Evolutionary conservation across 768 basidiomycete genomes (phyloP), one percentile per base, ranked within the genome.

Genomic region (Leccinum truebloodii): DNA sequence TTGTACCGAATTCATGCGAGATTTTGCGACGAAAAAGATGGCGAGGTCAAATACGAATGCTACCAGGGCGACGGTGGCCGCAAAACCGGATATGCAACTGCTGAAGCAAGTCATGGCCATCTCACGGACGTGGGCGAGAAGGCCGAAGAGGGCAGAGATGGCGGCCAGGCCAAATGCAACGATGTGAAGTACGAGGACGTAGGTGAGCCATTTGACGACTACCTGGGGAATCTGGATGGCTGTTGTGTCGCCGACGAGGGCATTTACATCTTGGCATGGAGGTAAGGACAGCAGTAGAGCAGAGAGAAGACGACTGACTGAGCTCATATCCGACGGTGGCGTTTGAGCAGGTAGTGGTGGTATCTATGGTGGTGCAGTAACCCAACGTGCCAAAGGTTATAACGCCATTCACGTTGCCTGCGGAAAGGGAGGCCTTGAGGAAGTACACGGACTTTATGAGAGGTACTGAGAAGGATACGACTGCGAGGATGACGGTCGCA

Each of bases 41-140:
- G 84, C 90, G 59, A 98, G 76, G 73, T 99, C 97, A 74, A 98
- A 95, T 34, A 96, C 85, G 75, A 98, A 95, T 5, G 95, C 95
- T 49, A 92, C 69, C 61, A 98, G 80, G 54, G 93, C 83, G 60
- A 96, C 76, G 1, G 82, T 75, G 0, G 94, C 92, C 13, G 89
- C 93, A 62, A 95, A 85, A 6, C 92, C 87, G 4, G 92, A 89
- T 60, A 96, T 77, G 66, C 83, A 91, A 55, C 88, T 87, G 67
- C 90, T 92, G 76, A 85, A 89, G 71, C 90, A 94, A 32, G 83
- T 79, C 89, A 92, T 93, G 58, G 90, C 84, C 82, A 92, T 87
- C 72, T 93, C 89, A 14, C 89, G 87, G 59, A 96, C 81, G 69
- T 96, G 94, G 1, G 94, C 92, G 37, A 97, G 82, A 18, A 95